These are phyloP conservation scores for Mycena albidolilacea DNA, from an alignment of 768 basidiomycete genomes.

Conservation along the genomic window DNA sequence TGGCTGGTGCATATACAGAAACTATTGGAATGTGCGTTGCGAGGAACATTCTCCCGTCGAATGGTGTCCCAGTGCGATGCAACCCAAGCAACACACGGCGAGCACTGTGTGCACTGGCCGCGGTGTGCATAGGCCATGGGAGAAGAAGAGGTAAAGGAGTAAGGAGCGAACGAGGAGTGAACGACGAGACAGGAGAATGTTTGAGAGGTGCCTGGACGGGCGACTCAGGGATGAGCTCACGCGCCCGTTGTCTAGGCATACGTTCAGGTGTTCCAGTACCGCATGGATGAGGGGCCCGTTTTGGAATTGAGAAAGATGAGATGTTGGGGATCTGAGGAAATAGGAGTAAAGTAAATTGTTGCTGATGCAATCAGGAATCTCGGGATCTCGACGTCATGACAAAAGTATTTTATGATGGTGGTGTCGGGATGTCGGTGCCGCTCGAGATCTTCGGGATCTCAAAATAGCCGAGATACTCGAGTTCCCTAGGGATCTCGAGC, in stretches of 20 bases:
- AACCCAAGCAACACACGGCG: background rate
- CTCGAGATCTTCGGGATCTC: background rate
- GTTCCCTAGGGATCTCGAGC: constrained; percentile 2
- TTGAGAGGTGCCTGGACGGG: background rate
- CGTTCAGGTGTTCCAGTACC: no score
- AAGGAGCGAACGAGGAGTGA: no score
- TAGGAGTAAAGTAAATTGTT: background rate
- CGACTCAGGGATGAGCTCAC: no score
- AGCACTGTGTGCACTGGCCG: constrained; percentile 4
- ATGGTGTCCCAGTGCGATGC: background rate
- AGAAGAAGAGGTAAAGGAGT: background rate
- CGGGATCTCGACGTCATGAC: background rate
- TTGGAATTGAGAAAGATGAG: background rate
- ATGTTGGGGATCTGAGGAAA: background rate
- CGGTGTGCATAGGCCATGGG: background rate
- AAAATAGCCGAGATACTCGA: background rate
- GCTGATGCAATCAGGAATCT: background rate
- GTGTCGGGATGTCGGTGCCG: no score
- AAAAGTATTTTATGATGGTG: background rate
- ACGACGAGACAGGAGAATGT: background rate
- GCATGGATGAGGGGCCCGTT: no score
- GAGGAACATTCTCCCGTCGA: background rate
- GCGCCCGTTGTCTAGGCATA: no score
- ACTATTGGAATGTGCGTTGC: background rate
- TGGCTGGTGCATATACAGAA: no score